Evolutionary conservation across 2,329 filamentous ascomycete species (phyloP).

Genomic region (Chaetomium olivaceum): DNA sequence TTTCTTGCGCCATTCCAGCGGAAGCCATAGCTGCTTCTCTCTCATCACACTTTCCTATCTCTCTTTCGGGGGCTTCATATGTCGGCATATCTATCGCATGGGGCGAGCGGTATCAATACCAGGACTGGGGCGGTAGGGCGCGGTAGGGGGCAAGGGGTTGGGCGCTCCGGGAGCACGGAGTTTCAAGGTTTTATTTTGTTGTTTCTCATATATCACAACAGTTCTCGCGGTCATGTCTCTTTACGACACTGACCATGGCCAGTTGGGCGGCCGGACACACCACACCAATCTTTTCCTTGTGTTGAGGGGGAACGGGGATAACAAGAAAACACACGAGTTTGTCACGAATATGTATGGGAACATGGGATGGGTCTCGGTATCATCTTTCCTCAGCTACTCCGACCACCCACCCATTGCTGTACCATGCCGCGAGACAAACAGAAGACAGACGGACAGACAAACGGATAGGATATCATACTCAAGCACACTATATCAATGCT

Average conservation of each 20-base stretch:
- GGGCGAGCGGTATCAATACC: slow-evolving; percentile 6
- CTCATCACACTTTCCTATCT: slow-evolving; percentile 4
- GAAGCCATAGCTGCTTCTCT: not conserved
- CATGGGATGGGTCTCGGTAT: not conserved
- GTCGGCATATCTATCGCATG: slow-evolving; percentile 12
- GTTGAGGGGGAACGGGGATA: not conserved
- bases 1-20: not conserved
- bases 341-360: not conserved
- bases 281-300: not conserved
- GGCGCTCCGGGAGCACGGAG: not conserved
- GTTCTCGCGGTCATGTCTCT: not conserved
- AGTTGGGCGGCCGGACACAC: not conserved
- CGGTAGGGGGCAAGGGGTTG: not conserved
- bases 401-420: not conserved
- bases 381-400: not conserved
- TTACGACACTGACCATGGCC: not conserved
- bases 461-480: not conserved
- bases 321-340: not conserved
- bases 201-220: not conserved
- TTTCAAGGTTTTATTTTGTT: not conserved
- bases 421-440: not conserved
- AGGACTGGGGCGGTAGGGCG: not conserved
- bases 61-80: not conserved
- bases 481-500: not conserved
- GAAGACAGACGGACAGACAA: not conserved